Base-by-base conservation (phyloP, 2,329 filamentous ascomycete species). In the Curvularia lunata region DNA sequence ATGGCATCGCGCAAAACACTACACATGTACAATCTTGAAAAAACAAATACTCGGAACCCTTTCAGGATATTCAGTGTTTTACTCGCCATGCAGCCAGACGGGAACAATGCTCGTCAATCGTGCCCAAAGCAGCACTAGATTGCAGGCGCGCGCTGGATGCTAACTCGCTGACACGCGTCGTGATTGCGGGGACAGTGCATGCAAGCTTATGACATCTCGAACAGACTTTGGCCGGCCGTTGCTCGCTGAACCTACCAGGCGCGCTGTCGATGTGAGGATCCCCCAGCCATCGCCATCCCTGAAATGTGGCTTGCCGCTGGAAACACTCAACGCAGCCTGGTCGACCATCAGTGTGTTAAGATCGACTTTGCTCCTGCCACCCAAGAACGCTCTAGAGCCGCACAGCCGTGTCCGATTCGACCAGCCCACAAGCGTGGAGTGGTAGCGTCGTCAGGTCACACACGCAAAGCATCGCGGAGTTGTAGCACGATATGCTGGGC, bases 221-320 rank as follows among this genome's bases (percentile, higher is more conserved):
- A 66, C 66, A 72, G 66, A 70, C 62, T 72, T 71, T 68, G 61
- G 59, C 66, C 67, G 61, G 64, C 65, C 68, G 66, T 69, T 73
- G 53, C 56, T 65, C 57, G 54, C 52, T 63, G 53, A 52, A 58
- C 66, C 58, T 66, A 62, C 56, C 58, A 64, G 62, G 49, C 50
- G 63, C 60, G 62, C 64, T 63, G 64, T 46, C 49, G 63, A 59
- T 61, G 61, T 56, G 60, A 70, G 65, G 70, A 73, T 75, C 69
- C 68, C 59, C 70, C 59, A 42, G 65, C 56, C 58, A 8, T 48
- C 53, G 43, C 61, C 48, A 69, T 59, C 71, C 66, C 66, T 71
- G 71, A 59, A 61, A 56, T 63, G 68, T 71, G 69, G 69, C 71
- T 70, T 70, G 64, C 62, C 67, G 64, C 65, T 64, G 61, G 60